Conservation (phyloP, 2,329 filamentous ascomycete species). For the Hortaea werneckii region DNA sequence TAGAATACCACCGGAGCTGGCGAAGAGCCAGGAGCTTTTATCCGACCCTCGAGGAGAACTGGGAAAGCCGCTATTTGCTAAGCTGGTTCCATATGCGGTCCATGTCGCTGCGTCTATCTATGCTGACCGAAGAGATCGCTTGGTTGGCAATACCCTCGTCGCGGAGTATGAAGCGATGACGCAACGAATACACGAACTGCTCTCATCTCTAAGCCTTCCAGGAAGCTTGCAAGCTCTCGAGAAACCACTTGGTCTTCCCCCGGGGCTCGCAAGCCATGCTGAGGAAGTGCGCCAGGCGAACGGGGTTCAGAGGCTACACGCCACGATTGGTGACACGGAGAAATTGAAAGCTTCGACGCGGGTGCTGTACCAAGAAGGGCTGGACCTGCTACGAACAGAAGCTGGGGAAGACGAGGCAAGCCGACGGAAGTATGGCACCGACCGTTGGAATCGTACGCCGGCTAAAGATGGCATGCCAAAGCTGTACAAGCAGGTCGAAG, state of each 20-base stretch:
- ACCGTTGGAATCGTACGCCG: slow-evolving; percentile 65
- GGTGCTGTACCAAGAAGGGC: slow-evolving; percentile 72
- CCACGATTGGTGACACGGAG: slow-evolving; percentile 77
- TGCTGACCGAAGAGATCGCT: slow-evolving; percentile 77
- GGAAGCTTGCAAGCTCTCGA: slow-evolving; percentile 90
- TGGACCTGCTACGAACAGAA: slow-evolving; percentile 66
- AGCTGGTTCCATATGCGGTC: slow-evolving; percentile 88
- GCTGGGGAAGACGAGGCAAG: slow-evolving; percentile 72
- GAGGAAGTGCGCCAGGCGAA: slow-evolving; percentile 91
- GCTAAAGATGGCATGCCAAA: slow-evolving; percentile 61
- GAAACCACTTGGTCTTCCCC: slow-evolving; percentile 83
- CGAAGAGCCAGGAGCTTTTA: slow-evolving; percentile 67
- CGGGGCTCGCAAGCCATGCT: slow-evolving; percentile 75
- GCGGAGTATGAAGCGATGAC: slow-evolving; percentile 75
- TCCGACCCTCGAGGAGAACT: slow-evolving; percentile 62
- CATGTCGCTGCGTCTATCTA: slow-evolving; percentile 94
- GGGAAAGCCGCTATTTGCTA: slow-evolving; percentile 76
- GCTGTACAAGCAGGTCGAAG: slow-evolving; percentile 62
- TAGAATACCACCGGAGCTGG: slow-evolving; percentile 70
- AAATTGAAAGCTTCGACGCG: slow-evolving; percentile 76
- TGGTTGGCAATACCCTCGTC: slow-evolving; percentile 81
- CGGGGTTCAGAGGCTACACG: slow-evolving; percentile 64
- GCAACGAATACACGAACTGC: slow-evolving; percentile 63
- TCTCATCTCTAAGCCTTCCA: slow-evolving; percentile 76
- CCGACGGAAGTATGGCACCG: slow-evolving; percentile 71